A percentile compares a stretch with the other conserved stretches of the same genome.
These are phyloP conservation scores for Astrephomene gubernaculifera DNA, from an alignment of 139 green algal genomes.

Conservation along the genomic window DNA sequence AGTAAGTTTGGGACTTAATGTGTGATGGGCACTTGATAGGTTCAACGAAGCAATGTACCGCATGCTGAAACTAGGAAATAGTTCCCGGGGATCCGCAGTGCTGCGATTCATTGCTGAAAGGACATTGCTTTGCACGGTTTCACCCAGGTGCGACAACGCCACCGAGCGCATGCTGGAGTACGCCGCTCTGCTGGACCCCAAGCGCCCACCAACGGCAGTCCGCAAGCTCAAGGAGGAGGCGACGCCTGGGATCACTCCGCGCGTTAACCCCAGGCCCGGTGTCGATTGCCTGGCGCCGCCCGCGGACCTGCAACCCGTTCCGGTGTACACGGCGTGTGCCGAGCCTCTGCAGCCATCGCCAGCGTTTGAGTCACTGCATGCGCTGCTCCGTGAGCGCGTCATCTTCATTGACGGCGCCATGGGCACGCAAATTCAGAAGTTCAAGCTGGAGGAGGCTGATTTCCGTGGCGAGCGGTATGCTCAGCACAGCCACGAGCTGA, in stretches of 20 bases:
- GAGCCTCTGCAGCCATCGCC: background rate
- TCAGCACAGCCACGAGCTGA: constrained; percentile 91
- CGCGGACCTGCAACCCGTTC: constrained; percentile 65
- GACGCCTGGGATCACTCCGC: constrained; percentile 49
- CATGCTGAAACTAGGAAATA: background rate
- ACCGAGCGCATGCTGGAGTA: constrained; percentile 97
- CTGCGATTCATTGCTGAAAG: background rate
- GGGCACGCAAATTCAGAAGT: constrained; percentile 92
- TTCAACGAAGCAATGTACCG: too few relatives aligned
- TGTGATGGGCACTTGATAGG: too few relatives aligned
- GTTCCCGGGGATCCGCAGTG: background rate
- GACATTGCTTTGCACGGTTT: background rate
- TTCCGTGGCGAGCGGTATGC: constrained; percentile 83
- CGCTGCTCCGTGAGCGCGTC: constrained; percentile 91
- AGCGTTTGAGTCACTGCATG: constrained; percentile 65
- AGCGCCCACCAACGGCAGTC: constrained; percentile 89
- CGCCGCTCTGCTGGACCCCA: constrained; percentile 91
- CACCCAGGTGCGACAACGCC: constrained; percentile 83
- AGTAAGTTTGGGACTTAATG: background rate
- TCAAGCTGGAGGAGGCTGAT: constrained; percentile 94
- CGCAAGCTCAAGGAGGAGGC: constrained; percentile 43
- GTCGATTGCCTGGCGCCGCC: constrained; percentile 59
- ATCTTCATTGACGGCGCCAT: constrained; percentile 97
- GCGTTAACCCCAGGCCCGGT: constrained; percentile 65
- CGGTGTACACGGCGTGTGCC: constrained; percentile 56